Evolutionary conservation across 192 early-diverging fungal genomes (phyloP), one percentile per base, ranked within the genome.

Genomic region (Coemansia sp.): DNA sequence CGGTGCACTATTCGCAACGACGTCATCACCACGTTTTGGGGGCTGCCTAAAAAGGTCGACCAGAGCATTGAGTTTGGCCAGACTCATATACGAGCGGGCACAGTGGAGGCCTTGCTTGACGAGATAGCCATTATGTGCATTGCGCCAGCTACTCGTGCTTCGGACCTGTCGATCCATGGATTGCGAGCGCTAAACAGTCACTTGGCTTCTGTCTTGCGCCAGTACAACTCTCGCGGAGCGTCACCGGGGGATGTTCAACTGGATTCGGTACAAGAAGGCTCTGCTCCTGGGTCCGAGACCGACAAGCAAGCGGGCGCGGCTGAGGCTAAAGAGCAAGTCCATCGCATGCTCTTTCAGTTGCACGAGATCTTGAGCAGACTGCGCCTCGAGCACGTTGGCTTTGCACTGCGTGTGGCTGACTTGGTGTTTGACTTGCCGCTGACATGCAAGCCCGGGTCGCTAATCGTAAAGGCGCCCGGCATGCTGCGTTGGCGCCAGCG

Each of bases 1-100:
- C 49, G 69, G 9, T 84, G 82, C 74, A 79, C 77, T 1, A 63
- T 84, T 15, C 71, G 77, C 12, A 84, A 79, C 72, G 82, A 84
- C 24, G 77, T 84, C 8, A 79, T 76, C n/a, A 84, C 82, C 1
- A 70, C 82, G 12, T 84, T 84, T 66, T 84, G 82, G 82, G 82
- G 82, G 3, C 63, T 84, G 49, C 82, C 82, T 10, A 84, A 84
- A 47, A 76, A 76, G 46, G 69, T 79, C 13, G 77, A 74, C 67
- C 82, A 84, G 68, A 73, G 67, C 52, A 66, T 79, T 27, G 72
- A 74, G 40, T 44, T 84, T 33, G 82, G 74, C 9, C 74, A 74
- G 57, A 74, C 72, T 29, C 82, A 84, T 52, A 55, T 84, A 10
- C 74, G 82, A 12, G 82, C 82, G 0, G 82, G 82, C 7, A 73